Conservation (phyloP, 441 rosid genomes). For the Populus hybrid region DNA sequence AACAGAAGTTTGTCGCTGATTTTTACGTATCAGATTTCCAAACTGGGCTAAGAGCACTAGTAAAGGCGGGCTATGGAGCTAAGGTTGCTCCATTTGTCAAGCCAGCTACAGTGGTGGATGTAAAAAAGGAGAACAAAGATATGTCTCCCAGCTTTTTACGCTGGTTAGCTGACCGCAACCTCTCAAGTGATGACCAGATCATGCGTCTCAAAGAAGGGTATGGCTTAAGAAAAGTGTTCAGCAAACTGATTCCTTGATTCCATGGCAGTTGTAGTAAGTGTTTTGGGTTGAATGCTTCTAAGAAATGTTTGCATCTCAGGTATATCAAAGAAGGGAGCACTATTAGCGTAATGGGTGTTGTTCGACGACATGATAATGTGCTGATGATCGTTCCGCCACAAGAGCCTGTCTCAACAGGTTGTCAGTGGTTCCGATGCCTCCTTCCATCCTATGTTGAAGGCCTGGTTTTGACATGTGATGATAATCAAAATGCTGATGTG, state of each 20-base stretch:
- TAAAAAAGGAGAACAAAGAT: slow-evolving; percentile 58
- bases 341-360: slow-evolving; percentile 86
- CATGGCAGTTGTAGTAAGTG: background rate
- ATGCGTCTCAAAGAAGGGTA: slow-evolving; percentile 99
- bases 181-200: slow-evolving; percentile 63
- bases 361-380: slow-evolving; percentile 76
- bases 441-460: slow-evolving; percentile 78
- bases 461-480: slow-evolving; percentile 70
- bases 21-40: slow-evolving; percentile 95
- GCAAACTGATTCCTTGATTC: background rate
- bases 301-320: slow-evolving; percentile 34
- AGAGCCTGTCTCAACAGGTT: slow-evolving; percentile 74
- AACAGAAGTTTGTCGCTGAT: slow-evolving; percentile 86
- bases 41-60: slow-evolving; percentile 82
- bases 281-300: slow-evolving; percentile 4
- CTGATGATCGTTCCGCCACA: slow-evolving; percentile 79
- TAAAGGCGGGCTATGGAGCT: slow-evolving; percentile 93
- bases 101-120: slow-evolving; percentile 68
- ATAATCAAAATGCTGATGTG: slow-evolving; percentile 66
- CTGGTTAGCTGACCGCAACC: slow-evolving; percentile 81
- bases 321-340: slow-evolving; percentile 92
- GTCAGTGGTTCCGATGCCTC: slow-evolving; percentile 74
- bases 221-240: background rate
- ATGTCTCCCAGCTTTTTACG: slow-evolving; percentile 63
- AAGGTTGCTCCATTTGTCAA: slow-evolving; percentile 87